These are phyloP conservation scores for Acacia crassicarpa DNA, from an alignment of 306 rosid genomes.

Conservation along the genomic window DNA sequence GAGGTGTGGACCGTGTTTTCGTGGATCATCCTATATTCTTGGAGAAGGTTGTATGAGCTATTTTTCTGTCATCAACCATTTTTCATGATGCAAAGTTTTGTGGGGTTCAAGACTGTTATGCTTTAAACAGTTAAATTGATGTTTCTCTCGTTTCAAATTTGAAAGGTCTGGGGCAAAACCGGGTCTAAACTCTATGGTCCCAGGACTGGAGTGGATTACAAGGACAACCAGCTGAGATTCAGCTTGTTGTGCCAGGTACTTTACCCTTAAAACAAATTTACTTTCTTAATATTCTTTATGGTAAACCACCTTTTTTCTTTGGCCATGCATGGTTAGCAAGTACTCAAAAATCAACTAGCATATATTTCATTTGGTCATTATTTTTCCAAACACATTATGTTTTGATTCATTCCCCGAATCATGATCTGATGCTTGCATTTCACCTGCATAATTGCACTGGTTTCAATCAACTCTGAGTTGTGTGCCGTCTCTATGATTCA, in stretches of 20 bases:
- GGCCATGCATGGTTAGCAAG: background rate
- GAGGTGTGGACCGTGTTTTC: slow-evolving; percentile 83
- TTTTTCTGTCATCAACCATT: slow-evolving; percentile 8
- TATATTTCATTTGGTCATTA: background rate
- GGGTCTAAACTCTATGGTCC: slow-evolving; percentile 76
- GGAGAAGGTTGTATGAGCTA: slow-evolving; percentile 51
- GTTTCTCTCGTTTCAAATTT: slow-evolving; percentile 13
- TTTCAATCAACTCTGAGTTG: background rate
- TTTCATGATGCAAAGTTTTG: background rate
- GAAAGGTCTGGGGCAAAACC: slow-evolving; percentile 82
- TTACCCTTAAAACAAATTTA: background rate
- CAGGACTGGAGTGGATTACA: slow-evolving; percentile 56
- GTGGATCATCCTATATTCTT: slow-evolving; percentile 76
- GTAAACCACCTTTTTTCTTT: background rate
- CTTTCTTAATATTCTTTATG: background rate
- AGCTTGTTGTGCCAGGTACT: slow-evolving; percentile 70
- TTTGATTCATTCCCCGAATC: background rate
- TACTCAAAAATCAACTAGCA: background rate
- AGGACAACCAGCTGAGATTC: slow-evolving; percentile 70
- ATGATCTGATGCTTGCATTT: background rate
- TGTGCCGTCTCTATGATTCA: background rate
- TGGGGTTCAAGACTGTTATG: background rate
- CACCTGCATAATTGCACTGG: background rate
- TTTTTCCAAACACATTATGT: background rate
- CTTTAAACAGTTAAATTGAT: slow-evolving; percentile 10